Evolutionary conservation across 805 yeast genomes (phyloP), one percentile per base, ranked within the genome.

Genomic region (Schwanniomyces sp.): DNA sequence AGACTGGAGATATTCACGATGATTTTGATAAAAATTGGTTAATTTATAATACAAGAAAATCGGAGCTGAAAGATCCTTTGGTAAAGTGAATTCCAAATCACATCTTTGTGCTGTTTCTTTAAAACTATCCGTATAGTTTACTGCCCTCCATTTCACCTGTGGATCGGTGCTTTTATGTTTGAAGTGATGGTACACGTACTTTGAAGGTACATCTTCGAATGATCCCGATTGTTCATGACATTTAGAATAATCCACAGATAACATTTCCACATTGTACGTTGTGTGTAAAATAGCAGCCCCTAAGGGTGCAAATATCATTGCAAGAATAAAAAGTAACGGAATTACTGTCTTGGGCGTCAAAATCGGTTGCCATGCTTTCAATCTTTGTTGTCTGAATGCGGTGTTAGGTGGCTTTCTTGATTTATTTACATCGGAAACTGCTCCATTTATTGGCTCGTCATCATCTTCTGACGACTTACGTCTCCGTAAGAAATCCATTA

Each of bases 21-120:
- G 99, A 65, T 94, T 94, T 66, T 94, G 98, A 66, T 78, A 91
- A 66, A 92, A 94, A 63, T 90, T 90, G 30, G 97, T 91, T 58
- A 94, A 73, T 55, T 84, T 83, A 70, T 94, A 94, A 69, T 89
- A 94, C 52, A 90, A 61, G 63, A 76, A 91, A 7, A 91, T 62
- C 3, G 96, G 89, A 2, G 85, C 80, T 37, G 81, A 75, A 63
- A 94, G 75, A 46, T 83, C 84, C 39, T 74, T 73, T 11, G 96
- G 95, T 25, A 90, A 64, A 36, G 80, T 79, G 69, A 94, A 92
- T 58, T 82, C 80, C 34, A 94, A 57, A 26, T 76, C 70, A 66
- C 99, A 92, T 2, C 71, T 72, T 16, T 62, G 62, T 9, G 66
- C 58, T 5, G 59, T 68, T 45, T 65, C 75, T 16, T 75, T 71